phyloP scores from a whole-genome alignment of 2,329 filamentous ascomycete genomes.

The Rhynchosporium secalis region DNA sequence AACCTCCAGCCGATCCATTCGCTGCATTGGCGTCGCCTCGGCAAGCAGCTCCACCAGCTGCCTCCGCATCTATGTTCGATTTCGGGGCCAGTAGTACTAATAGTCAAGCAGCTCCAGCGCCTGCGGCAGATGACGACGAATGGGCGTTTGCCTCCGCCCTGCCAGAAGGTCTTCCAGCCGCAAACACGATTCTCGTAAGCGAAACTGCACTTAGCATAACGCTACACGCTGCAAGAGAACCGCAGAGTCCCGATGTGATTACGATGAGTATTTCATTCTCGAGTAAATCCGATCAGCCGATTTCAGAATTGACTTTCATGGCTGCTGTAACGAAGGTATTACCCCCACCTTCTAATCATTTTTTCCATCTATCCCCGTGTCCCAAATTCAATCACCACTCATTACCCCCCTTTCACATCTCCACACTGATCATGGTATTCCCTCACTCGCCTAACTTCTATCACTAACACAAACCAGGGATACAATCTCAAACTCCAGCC shows the following conservation, averaged over 20 bases:
- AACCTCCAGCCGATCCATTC: slow-evolving; percentile 57
- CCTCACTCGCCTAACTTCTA: no score
- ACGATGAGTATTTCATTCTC: slow-evolving; percentile 78
- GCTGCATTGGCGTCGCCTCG: slow-evolving; percentile 49
- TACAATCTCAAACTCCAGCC: slow-evolving; percentile 80
- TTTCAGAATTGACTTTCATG: slow-evolving; percentile 85
- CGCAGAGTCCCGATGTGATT: slow-evolving; percentile 49
- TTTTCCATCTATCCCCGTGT: neutral
- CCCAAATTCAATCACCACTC: no score
- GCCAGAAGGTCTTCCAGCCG: slow-evolving; percentile 55
- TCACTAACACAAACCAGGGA: slow-evolving; percentile 52
- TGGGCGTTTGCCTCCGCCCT: slow-evolving; percentile 92
- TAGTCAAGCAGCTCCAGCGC: slow-evolving; percentile 41
- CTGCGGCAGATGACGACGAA: slow-evolving; percentile 74
- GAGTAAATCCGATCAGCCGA: slow-evolving; percentile 69
- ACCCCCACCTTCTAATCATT: neutral
- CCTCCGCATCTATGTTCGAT: slow-evolving; percentile 51
- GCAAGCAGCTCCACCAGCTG: slow-evolving; percentile 49
- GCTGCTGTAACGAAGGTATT: slow-evolving; percentile 88
- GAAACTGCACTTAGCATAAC: slow-evolving; percentile 71
- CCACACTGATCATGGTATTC: no score
- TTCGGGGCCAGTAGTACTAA: slow-evolving; percentile 35
- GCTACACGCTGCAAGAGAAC: slow-evolving; percentile 66
- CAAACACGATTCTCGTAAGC: slow-evolving; percentile 63
- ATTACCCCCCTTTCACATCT: no score